Evolutionary conservation across 1,284 basidiomycete genomes (phyloP).

Genomic region (Ustilago trichophora): DNA sequence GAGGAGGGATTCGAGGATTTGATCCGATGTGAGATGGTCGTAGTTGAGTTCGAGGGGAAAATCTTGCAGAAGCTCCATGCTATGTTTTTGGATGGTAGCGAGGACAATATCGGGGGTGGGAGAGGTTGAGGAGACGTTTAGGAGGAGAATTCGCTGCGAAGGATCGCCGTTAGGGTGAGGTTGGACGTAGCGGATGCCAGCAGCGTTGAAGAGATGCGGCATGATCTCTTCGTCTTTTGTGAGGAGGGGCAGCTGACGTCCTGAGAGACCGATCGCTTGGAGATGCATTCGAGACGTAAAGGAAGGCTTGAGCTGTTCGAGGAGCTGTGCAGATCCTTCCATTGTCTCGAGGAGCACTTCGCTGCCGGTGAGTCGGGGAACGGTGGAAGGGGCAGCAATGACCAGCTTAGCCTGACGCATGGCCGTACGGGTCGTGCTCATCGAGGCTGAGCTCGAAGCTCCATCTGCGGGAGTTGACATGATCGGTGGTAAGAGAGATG

Average conservation of each 20-base stretch:
- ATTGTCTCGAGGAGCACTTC: constrained; percentile 22
- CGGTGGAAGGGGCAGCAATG: constrained; percentile 13
- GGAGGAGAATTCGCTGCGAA: constrained; percentile 26
- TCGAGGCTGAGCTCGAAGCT: background rate
- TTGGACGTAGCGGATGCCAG: constrained; percentile 36
- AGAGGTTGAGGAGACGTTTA: constrained; percentile 23
- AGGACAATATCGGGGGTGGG: constrained; percentile 20
- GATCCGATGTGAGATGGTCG: constrained; percentile 38
- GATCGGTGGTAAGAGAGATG: too few species aligned
- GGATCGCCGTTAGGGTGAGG: constrained; percentile 35
- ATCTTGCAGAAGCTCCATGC: constrained; percentile 5
- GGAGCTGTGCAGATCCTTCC: constrained; percentile 16
- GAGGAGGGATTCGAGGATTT: constrained; percentile 38
- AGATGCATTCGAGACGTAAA: constrained; percentile 23
- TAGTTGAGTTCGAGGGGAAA: constrained; percentile 20
- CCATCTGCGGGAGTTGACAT: constrained; percentile 4
- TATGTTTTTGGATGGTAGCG: constrained; percentile 2
- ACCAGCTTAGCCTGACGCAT: constrained; percentile 28
- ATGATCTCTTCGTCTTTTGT: constrained; percentile 23
- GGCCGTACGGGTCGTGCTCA: constrained; percentile 12
- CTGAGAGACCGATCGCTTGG: constrained; percentile 31
- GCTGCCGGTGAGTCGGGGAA: constrained; percentile 20
- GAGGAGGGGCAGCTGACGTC: constrained; percentile 22
- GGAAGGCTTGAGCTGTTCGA: constrained; percentile 26
- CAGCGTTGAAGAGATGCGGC: constrained; percentile 36